These are phyloP conservation scores for Areca catechu DNA, from an alignment of 176 grass and related monocot species.

Conservation along the genomic window DNA sequence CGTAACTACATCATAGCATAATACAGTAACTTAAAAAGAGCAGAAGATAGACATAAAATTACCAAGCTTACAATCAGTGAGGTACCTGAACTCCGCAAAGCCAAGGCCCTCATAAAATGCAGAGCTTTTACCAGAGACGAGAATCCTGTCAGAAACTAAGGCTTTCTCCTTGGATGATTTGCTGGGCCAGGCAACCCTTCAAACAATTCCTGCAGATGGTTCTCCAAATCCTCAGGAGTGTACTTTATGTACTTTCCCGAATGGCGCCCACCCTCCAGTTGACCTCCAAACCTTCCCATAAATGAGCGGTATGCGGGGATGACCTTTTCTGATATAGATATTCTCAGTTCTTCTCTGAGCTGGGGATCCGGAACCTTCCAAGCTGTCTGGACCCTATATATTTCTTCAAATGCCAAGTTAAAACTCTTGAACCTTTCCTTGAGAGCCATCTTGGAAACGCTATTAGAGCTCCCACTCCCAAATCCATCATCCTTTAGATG, in stretches of 20 bases:
- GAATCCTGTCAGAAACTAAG: slow-evolving; percentile 15
- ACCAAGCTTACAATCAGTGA: slow-evolving; percentile 7
- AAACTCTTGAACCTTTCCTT: slow-evolving; percentile 95
- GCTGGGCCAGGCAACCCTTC: slow-evolving; percentile 64
- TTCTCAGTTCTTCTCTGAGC: slow-evolving; percentile 86
- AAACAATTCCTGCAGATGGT: slow-evolving; percentile 70
- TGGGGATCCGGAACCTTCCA: slow-evolving; percentile 95
- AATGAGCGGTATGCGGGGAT: slow-evolving; percentile 94
- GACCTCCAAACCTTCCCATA: slow-evolving; percentile 69
- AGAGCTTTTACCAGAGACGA: slow-evolving; percentile 3
- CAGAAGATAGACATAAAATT: not conserved
- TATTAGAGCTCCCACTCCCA: slow-evolving; percentile 33
- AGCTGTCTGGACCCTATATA: slow-evolving; percentile 66
- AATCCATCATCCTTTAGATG: slow-evolving; percentile 79
- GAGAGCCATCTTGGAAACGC: slow-evolving; percentile 53
- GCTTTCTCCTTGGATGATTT: slow-evolving; percentile 52
- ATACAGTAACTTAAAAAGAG: not conserved
- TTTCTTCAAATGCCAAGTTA: slow-evolving; percentile 85
- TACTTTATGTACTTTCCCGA: slow-evolving; percentile 74
- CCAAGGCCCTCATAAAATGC: not conserved
- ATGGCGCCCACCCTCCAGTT: slow-evolving; percentile 64
- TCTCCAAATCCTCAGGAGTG: slow-evolving; percentile 80
- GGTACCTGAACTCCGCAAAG: slow-evolving; percentile 2
- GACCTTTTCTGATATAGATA: slow-evolving; percentile 88
- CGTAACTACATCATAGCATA: too few relatives aligned